Percentiles rank a stretch among this genome's conserved stretches.
Conservation (phyloP, 2,329 filamentous ascomycete genomes). For the Rutstroemia sp. region DNA sequence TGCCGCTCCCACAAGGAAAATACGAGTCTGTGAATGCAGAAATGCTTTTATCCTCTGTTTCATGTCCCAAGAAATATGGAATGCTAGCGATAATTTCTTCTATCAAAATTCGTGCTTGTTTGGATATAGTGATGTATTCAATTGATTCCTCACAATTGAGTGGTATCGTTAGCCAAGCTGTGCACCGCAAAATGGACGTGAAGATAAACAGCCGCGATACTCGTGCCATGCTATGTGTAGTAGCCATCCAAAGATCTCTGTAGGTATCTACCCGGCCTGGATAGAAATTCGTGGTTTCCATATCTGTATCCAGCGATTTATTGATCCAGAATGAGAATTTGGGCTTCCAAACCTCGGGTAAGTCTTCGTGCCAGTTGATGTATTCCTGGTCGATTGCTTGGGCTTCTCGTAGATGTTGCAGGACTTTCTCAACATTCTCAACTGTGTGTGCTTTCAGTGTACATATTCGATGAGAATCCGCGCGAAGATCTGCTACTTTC, state of each 20-base stretch:
- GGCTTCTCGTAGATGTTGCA: conserved; percentile 42
- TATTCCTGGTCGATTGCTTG: conserved; percentile 44
- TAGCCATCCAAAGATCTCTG: conserved; percentile 49
- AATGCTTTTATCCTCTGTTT: conserved; percentile 19
- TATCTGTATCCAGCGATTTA: neutral
- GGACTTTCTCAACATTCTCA: conserved; percentile 42
- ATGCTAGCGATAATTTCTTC: conserved; percentile 52
- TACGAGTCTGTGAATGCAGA: conserved; percentile 34
- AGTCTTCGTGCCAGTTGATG: conserved; percentile 40
- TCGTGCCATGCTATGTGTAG: conserved; percentile 49
- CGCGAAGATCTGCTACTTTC: conserved; percentile 44
- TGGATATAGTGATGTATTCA: conserved; percentile 48
- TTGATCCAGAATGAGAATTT: conserved; percentile 48
- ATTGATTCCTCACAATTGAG: conserved; percentile 53
- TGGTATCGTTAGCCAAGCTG: conserved; percentile 51
- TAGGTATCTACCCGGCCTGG: conserved; percentile 53
- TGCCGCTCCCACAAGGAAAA: conserved; percentile 42
- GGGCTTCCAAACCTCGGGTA: conserved; percentile 42
- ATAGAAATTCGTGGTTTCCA: conserved; percentile 16
- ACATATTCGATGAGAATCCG: conserved; percentile 44
- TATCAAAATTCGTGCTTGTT: conserved; percentile 44
- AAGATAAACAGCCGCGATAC: conserved; percentile 46
- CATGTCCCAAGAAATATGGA: conserved; percentile 49
- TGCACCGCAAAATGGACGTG: conserved; percentile 48
- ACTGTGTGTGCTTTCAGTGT: conserved; percentile 36